Conservation (phyloP, 2,329 filamentous ascomycete species). For the Sclerotinia subarctica region DNA sequence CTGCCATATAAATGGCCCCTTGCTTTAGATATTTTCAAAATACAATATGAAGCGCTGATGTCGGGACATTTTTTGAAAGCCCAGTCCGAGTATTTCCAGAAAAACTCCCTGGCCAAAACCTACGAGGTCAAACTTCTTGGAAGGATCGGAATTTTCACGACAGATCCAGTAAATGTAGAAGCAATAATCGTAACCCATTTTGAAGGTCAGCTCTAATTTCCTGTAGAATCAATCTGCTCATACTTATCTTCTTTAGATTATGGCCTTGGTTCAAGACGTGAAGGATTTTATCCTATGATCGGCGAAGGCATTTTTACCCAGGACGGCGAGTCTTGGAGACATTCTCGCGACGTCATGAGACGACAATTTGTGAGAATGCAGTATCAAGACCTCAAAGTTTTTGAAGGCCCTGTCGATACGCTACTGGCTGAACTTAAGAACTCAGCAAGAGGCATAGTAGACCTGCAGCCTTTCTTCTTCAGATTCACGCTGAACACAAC, state of each 20-base stretch:
- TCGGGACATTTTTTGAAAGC: no score
- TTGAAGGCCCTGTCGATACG: slow-evolving; percentile 26
- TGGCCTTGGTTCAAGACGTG: slow-evolving; percentile 7
- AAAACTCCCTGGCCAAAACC: no score
- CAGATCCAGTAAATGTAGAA: no score
- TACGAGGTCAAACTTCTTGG: no score
- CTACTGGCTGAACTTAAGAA: neutral
- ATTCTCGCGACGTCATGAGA: slow-evolving; percentile 18
- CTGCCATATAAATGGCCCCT: no score
- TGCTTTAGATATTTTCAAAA: no score
- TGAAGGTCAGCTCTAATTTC: no score
- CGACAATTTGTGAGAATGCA: slow-evolving; percentile 17
- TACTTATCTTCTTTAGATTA: neutral
- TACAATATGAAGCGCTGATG: no score
- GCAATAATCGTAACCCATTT: no score
- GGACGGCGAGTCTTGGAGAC: slow-evolving; percentile 17
- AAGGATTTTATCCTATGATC: slow-evolving; percentile 3
- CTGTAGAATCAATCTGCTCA: no score
- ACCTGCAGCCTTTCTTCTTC: slow-evolving; percentile 45
- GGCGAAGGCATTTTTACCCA: slow-evolving; percentile 21
- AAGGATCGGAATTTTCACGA: no score
- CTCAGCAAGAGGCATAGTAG: slow-evolving; percentile 24
- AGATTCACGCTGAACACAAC: slow-evolving; percentile 52
- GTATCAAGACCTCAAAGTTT: slow-evolving; percentile 25
- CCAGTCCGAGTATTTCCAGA: no score